Percentiles rank a stretch among this genome's conserved stretches.
Evolutionary conservation across 2,329 filamentous ascomycete species (phyloP).

Genomic region (Fusarium chaquense): DNA sequence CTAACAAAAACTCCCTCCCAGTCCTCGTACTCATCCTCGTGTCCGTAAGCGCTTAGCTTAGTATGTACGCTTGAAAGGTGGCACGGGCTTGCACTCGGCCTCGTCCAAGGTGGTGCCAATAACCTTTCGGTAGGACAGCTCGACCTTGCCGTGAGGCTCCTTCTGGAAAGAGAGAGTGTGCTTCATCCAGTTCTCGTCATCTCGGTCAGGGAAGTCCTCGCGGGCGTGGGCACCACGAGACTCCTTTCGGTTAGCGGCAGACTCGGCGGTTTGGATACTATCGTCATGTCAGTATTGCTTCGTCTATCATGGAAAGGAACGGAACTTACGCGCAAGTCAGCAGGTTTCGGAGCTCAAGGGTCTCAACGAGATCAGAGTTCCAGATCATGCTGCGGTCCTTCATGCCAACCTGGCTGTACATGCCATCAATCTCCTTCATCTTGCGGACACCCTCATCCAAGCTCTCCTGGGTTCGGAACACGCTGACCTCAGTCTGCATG

Average conservation of each 20-base stretch:
- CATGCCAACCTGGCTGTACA: constrained; percentile 86
- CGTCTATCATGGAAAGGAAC: neutral
- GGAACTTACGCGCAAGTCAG: constrained; percentile 90
- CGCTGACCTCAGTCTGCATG: constrained; percentile 97
- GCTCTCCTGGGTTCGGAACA: constrained; percentile 94
- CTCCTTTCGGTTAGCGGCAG: constrained; percentile 95
- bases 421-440: constrained; percentile 85
- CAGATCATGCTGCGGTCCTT: constrained; percentile 99
- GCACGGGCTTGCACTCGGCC: constrained; percentile 94
- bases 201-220: constrained; percentile 95
- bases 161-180: constrained; percentile 98
- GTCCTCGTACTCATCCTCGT: constrained; percentile 15
- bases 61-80: constrained; percentile 95
- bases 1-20: constrained; percentile 43
- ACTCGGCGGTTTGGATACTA: constrained; percentile 88
- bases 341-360: constrained; percentile 93
- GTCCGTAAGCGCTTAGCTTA: constrained; percentile 68
- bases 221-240: constrained; percentile 96
- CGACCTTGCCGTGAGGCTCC: constrained; percentile 86
- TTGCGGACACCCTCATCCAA: constrained; percentile 92
- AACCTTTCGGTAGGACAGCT: constrained; percentile 88
- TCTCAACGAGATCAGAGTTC: constrained; percentile 98
- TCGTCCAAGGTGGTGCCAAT: constrained; percentile 88
- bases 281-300: constrained; percentile 28
- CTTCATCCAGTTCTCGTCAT: constrained; percentile 99